Evolutionary conservation across 768 basidiomycete genomes (phyloP).

Genomic region (Mycena rebaudengoi): DNA sequence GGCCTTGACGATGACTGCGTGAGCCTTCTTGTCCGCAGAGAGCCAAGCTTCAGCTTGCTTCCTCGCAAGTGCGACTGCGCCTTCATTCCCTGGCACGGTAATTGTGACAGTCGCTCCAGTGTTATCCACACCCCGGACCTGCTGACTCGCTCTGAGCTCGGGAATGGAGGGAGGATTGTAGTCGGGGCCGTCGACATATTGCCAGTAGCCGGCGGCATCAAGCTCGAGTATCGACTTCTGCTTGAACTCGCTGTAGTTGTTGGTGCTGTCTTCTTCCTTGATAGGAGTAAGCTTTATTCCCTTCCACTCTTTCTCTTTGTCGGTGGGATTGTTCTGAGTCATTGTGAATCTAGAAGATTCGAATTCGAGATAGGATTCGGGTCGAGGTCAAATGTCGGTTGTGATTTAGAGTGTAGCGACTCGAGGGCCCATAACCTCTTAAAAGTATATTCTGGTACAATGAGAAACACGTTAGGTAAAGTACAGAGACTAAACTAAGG

Average conservation of each 20-base stretch:
- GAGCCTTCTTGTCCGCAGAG: conserved; percentile 18
- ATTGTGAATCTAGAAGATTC: neutral
- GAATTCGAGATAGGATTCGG: too few species aligned
- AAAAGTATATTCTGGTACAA: too few species aligned
- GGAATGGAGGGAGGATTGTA: conserved; percentile 22
- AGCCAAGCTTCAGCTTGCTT: conserved; percentile 20
- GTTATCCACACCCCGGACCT: conserved; percentile 10
- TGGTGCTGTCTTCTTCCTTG: neutral
- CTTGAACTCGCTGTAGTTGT: conserved; percentile 20
- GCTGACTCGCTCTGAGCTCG: neutral
- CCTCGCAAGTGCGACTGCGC: neutral
- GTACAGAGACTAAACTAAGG: too few species aligned
- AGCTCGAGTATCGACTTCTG: conserved; percentile 18
- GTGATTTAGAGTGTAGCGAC: too few species aligned
- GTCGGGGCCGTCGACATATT: conserved; percentile 11
- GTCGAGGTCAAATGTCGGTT: too few species aligned
- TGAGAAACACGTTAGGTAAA: too few species aligned
- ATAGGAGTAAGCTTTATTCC: conserved; percentile 18
- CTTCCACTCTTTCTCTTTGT: conserved; percentile 18
- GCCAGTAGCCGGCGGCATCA: conserved; percentile 15
- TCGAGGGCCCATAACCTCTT: too few species aligned
- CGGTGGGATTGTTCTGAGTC: neutral
- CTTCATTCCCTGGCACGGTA: conserved; percentile 20
- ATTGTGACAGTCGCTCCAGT: neutral
- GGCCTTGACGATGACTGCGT: conserved; percentile 17